Conservation (phyloP, 805 yeast species). For the Candida berthetii region DNA sequence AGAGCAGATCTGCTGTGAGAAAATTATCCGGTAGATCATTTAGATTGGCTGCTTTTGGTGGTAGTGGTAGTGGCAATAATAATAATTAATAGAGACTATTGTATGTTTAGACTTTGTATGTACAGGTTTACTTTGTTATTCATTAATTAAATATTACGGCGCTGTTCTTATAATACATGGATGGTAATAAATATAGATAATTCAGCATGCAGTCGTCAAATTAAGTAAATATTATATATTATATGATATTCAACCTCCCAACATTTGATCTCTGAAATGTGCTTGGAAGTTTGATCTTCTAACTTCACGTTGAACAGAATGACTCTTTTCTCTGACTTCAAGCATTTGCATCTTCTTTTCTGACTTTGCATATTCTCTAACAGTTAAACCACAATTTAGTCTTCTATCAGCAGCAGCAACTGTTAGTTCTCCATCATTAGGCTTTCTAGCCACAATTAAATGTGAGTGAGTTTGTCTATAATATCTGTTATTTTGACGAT, state of each 20-base stretch:
- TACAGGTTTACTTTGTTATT: no score
- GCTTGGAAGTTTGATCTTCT: constrained; percentile 77
- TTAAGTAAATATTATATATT: no score
- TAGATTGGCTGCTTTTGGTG: constrained; percentile 21
- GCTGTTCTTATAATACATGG: no score
- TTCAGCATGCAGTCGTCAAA: no score
- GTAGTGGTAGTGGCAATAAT: constrained; percentile 3
- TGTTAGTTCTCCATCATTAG: constrained; percentile 63
- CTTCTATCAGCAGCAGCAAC: constrained; percentile 73
- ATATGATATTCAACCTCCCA: constrained; percentile 27
- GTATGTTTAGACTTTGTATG: not conserved
- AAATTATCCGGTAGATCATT: constrained; percentile 24
- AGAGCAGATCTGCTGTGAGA: constrained; percentile 17
- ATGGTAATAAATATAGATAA: no score
- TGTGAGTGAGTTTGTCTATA: constrained; percentile 50
- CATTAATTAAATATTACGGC: no score
- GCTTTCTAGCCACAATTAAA: constrained; percentile 31
- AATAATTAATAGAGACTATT: not conserved
- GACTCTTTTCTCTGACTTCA: constrained; percentile 38
- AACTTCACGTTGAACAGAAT: constrained; percentile 42
- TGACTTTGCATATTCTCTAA: constrained; percentile 49
- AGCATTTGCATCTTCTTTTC: constrained; percentile 36
- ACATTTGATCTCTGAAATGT: constrained; percentile 74
- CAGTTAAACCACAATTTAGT: constrained; percentile 48
- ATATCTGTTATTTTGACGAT: constrained; percentile 66